Conservation (phyloP, 371 early-diverging fungal genomes). For the Mucor mucedo region DNA sequence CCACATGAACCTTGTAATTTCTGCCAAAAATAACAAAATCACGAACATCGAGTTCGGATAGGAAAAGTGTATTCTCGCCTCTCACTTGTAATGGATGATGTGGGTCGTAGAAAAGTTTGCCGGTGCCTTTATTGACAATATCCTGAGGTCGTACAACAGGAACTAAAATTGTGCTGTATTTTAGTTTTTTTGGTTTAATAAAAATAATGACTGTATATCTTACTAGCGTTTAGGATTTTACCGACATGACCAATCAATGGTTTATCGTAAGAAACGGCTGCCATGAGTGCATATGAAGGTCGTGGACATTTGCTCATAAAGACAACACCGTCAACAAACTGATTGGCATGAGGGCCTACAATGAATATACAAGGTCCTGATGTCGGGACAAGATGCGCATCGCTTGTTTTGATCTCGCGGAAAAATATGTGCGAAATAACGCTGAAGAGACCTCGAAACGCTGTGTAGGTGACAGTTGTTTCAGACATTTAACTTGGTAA, state of each 20-base stretch:
- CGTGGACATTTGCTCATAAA: constrained; percentile 78
- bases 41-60: constrained; percentile 66
- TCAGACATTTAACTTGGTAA: background rate
- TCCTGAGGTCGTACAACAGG: constrained; percentile 95
- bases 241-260: constrained; percentile 85
- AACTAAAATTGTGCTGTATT: constrained; percentile 57
- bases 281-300: constrained; percentile 83
- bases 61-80: constrained; percentile 77
- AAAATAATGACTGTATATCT: constrained; percentile 13
- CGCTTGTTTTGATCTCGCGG: constrained; percentile 86
- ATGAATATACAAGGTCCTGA: constrained; percentile 93
- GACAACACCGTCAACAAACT: constrained; percentile 93
- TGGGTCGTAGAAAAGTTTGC: constrained; percentile 70
- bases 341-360: constrained; percentile 96
- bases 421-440: constrained; percentile 80
- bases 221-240: constrained; percentile 72
- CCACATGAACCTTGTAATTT: constrained; percentile 73
- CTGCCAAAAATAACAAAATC: constrained; percentile 67
- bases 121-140: constrained; percentile 74
- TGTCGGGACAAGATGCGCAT: constrained; percentile 83
- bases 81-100: constrained; percentile 66
- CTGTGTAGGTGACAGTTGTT: background rate
- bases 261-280: constrained; percentile 83
- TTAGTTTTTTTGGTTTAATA: constrained; percentile 63
- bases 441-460: constrained; percentile 45